A percentile compares a stretch with the other conserved stretches of the same genome.
phyloP scores from a whole-genome alignment of 1,284 basidiomycete genomes.

The Ceratobasidium sp. region DNA sequence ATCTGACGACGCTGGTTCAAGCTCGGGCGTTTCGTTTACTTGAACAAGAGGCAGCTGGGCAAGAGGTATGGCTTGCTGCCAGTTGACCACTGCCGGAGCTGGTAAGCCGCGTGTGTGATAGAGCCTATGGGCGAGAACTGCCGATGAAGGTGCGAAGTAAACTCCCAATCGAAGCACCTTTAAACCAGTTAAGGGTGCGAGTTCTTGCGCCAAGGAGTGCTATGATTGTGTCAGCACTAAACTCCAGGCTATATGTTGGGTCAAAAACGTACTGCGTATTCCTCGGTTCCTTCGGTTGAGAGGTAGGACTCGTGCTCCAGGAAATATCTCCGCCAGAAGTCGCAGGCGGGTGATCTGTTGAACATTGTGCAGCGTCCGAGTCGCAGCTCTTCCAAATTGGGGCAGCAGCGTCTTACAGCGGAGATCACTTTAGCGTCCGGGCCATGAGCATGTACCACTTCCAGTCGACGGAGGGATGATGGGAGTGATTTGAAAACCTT shows the following conservation, averaged over 20 bases:
- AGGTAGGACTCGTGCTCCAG: conserved; percentile 24
- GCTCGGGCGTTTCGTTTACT: background rate
- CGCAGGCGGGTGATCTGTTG: conserved; percentile 10
- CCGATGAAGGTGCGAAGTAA: background rate
- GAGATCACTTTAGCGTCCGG: conserved; percentile 24
- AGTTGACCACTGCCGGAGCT: background rate
- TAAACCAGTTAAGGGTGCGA: background rate
- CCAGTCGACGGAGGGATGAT: background rate
- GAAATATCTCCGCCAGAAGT: conserved; percentile 19
- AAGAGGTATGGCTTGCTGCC: background rate
- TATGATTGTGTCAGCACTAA: background rate
- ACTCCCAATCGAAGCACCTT: background rate
- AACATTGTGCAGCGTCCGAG: conserved; percentile 33
- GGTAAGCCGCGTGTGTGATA: background rate
- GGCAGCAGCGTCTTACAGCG: background rate
- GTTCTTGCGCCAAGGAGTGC: conserved; percentile 10
- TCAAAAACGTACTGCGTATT: conserved; percentile 12
- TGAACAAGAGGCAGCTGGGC: background rate
- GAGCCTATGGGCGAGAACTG: conserved; percentile 2
- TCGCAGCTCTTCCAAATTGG: conserved; percentile 8
- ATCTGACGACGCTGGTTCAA: background rate
- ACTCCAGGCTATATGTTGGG: background rate
- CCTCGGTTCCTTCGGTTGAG: background rate
- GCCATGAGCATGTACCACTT: conserved; percentile 10
- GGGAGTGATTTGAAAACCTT: background rate